Evolutionary conservation across 2,329 filamentous ascomycete genomes (phyloP).

Genomic region (Alternaria brassicae): DNA sequence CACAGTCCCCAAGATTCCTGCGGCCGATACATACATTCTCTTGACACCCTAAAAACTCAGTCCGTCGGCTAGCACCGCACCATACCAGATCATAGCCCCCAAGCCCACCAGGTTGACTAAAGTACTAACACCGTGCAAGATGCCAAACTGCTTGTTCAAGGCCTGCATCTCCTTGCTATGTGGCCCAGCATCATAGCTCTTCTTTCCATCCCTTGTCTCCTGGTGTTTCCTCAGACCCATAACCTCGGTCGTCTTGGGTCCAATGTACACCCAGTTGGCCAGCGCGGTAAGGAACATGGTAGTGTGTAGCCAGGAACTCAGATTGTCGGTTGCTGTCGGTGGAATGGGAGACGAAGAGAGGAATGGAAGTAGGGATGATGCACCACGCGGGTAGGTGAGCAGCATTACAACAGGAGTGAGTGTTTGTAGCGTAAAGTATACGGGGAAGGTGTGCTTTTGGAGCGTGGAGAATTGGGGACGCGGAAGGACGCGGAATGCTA

Average conservation of each 20-base stretch:
- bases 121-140: constrained; percentile 81
- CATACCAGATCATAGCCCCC: constrained; percentile 76
- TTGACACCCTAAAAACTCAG: constrained; percentile 11
- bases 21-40: not conserved
- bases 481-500: constrained; percentile 78
- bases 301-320: constrained; percentile 64
- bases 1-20: too few relatives aligned
- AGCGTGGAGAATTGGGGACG: constrained; percentile 81
- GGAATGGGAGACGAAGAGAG: constrained; percentile 11
- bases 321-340: constrained; percentile 21
- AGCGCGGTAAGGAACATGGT: constrained; percentile 74
- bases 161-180: constrained; percentile 83
- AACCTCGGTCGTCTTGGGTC: constrained; percentile 75
- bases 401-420: constrained; percentile 74
- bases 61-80: constrained; percentile 68
- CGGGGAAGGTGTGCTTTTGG: constrained; percentile 78
- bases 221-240: constrained; percentile 81
- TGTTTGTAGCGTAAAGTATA: constrained; percentile 88
- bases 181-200: constrained; percentile 77
- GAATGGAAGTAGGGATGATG: constrained; percentile 12
- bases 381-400: constrained; percentile 72
- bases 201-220: constrained; percentile 89
- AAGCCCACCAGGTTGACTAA: constrained; percentile 78
- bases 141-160: constrained; percentile 65
- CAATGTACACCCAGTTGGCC: constrained; percentile 72